These are phyloP conservation scores for Xerocomellus amylosporus DNA, from an alignment of 768 basidiomycete species.

Conservation along the genomic window DNA sequence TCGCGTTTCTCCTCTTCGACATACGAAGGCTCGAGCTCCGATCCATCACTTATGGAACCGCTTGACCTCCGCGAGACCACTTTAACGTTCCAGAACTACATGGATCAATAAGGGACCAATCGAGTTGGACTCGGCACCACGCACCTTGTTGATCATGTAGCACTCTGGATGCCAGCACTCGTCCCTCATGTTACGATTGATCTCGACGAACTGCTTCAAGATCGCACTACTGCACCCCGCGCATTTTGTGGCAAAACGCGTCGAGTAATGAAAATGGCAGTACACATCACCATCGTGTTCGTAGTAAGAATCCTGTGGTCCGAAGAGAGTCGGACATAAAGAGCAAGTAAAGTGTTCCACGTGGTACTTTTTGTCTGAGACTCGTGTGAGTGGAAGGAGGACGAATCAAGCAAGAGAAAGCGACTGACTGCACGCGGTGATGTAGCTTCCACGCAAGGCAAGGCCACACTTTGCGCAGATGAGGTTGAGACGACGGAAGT, in stretches of 20 bases:
- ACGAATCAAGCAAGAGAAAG: not conserved
- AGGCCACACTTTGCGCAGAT: slow-evolving; percentile 95
- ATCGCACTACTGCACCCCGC: slow-evolving; percentile 97
- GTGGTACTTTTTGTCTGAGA: slow-evolving; percentile 93
- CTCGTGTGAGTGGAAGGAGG: slow-evolving; percentile 13
- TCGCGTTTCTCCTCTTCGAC: slow-evolving; percentile 79
- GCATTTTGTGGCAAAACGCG: slow-evolving; percentile 97
- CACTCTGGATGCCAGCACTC: slow-evolving; percentile 99
- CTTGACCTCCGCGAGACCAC: slow-evolving; percentile 73
- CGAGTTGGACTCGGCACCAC: slow-evolving; percentile 15
- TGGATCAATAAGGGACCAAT: slow-evolving; percentile 10
- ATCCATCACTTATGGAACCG: slow-evolving; percentile 53
- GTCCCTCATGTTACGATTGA: slow-evolving; percentile 96
- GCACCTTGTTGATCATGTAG: slow-evolving; percentile 99
- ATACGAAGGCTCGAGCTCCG: slow-evolving; percentile 53
- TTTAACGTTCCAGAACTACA: slow-evolving; percentile 98
- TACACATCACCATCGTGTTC: slow-evolving; percentile 98
- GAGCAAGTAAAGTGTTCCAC: slow-evolving; percentile 99
- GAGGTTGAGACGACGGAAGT: slow-evolving; percentile 92
- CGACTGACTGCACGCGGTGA: slow-evolving; percentile 94
- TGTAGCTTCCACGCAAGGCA: slow-evolving; percentile 95
- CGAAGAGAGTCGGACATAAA: slow-evolving; percentile 92
- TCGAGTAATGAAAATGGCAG: slow-evolving; percentile 99
- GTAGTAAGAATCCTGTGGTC: slow-evolving; percentile 98
- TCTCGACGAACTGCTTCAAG: slow-evolving; percentile 98